Conservation (phyloP, 1,284 basidiomycete genomes). For the Apiotrichum siamense region DNA sequence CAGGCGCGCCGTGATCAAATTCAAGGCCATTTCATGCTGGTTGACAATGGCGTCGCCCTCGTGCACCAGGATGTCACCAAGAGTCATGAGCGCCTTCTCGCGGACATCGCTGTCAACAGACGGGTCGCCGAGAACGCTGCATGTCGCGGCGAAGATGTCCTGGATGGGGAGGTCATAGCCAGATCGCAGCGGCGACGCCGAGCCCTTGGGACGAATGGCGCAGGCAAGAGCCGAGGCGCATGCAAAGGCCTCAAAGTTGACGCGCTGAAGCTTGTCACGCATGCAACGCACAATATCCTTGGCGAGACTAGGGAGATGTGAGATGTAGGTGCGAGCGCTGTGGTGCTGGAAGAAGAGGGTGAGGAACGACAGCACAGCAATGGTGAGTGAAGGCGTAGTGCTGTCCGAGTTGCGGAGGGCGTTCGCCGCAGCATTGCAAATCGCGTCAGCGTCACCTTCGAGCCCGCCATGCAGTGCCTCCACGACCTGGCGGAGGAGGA, state of each 20-base stretch:
- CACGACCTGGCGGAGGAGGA: slow-evolving; percentile 68
- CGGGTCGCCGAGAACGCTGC: slow-evolving; percentile 63
- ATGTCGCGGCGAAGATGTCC: slow-evolving; percentile 66
- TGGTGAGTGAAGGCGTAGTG: slow-evolving; percentile 64
- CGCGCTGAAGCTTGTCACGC: slow-evolving; percentile 50
- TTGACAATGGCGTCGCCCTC: slow-evolving; percentile 61
- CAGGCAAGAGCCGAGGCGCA: slow-evolving; percentile 50
- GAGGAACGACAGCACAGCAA: slow-evolving; percentile 78
- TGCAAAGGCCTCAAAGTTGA: slow-evolving; percentile 67
- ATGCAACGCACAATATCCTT: slow-evolving; percentile 68
- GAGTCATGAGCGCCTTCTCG: slow-evolving; percentile 68
- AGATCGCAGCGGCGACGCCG: slow-evolving; percentile 31
- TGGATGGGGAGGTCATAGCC: slow-evolving; percentile 54
- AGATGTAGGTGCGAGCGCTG: slow-evolving; percentile 59
- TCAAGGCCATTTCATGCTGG: slow-evolving; percentile 47
- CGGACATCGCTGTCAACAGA: slow-evolving; percentile 90
- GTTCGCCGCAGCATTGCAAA: slow-evolving; percentile 42
- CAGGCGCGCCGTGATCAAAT: slow-evolving; percentile 70
- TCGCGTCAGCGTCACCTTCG: slow-evolving; percentile 59
- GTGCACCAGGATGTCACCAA: slow-evolving; percentile 79
- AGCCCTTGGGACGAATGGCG: slow-evolving; percentile 42
- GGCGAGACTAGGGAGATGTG: slow-evolving; percentile 60
- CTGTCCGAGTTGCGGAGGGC: slow-evolving; percentile 52
- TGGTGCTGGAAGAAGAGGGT: slow-evolving; percentile 77
- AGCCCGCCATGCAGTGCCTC: slow-evolving; percentile 77